Conservation (phyloP, 495 filamentous ascomycete species). For the Parathielavia hyrcaniae region DNA sequence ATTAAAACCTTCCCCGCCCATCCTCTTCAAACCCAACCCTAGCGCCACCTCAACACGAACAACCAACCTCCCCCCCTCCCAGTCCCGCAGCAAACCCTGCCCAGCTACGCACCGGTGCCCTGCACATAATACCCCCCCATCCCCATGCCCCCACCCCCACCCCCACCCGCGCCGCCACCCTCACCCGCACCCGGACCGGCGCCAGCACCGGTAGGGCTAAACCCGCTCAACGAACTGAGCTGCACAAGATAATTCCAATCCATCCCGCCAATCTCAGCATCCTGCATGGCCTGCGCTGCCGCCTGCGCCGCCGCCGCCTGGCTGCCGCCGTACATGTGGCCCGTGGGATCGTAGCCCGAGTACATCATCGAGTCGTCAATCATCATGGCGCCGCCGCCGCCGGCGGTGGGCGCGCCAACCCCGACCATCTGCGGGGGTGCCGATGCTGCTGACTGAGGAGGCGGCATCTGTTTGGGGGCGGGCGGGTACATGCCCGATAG, state of each 20-base stretch:
- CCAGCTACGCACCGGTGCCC: too few species aligned
- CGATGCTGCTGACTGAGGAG: background rate
- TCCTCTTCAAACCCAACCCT: too few species aligned
- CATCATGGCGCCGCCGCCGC: conserved; percentile 12
- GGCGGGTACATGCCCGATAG: conserved; percentile 16
- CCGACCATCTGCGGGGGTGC: conserved; percentile 19
- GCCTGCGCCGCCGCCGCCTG: too few species aligned
- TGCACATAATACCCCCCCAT: too few species aligned
- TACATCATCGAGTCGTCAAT: conserved; percentile 31
- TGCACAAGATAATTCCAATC: conserved; percentile 44
- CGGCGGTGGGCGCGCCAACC: background rate
- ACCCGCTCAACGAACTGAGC: conserved; percentile 33
- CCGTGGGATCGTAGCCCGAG: conserved; percentile 22
- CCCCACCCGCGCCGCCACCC: too few species aligned
- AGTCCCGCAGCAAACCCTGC: too few species aligned
- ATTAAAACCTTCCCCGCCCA: too few species aligned
- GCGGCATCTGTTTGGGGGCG: conserved; percentile 17
- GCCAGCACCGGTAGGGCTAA: conserved; percentile 19
- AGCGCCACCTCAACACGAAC: too few species aligned
- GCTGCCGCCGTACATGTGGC: conserved; percentile 18
- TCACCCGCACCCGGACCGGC: too few species aligned
- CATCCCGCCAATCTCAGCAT: conserved; percentile 39
- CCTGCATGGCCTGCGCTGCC: conserved; percentile 25
- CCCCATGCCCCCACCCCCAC: too few species aligned
- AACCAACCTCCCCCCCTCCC: too few species aligned